Base-by-base conservation (phyloP, 2,329 filamentous ascomycete species). In the Talaromyces sp. region DNA sequence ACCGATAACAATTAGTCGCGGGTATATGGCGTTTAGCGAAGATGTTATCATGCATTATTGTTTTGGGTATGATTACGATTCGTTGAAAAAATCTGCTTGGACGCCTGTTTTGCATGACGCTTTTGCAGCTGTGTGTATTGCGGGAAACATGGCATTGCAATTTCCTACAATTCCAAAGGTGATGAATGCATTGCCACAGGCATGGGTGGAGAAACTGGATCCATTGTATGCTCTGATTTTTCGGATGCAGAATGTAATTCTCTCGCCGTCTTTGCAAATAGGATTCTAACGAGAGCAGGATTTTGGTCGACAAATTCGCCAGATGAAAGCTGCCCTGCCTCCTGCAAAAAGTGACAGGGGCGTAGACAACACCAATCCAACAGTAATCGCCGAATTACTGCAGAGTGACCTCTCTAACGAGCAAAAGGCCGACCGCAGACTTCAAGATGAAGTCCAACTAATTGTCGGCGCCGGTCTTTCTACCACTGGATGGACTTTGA, bases 401-500 rank as follows among this genome's bases (percentile, higher is more conserved):
- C 5, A 56, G 14, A 60, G 59, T 44, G 23, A 30, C 16, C 42
- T 60, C 4, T 52, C 56, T 12, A 27, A 7, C 28, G 40, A 60
- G 27, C 40, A 60, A 33, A 56, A 54, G 8, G 59, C 42, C 1
- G 36, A 54, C 18, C 52, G 52, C 28, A 40, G 59, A 16, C n/a
- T 56, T 44, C 57, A 54, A 59, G 57, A 59, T 14, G 59, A 60
- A 40, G 51, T 31, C 8, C 59, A 60, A 31, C 30, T 50, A 23
- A 51, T 60, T 28, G 42, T 60, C 12, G 69, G 59, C 9, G 73
- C 70, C 36, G 73, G 70, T n/a, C 57, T 70, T 12, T 67, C 68
- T 23, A 72, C 72, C 3, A 68, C 68, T 5, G 66, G 64, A 8
- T 68, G 66, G 54, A 60, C 70, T 4, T 62, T 75, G 10, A 63